Evolutionary conservation across 1,284 basidiomycete species (phyloP).

Genomic region (Trichosporon inkin): DNA sequence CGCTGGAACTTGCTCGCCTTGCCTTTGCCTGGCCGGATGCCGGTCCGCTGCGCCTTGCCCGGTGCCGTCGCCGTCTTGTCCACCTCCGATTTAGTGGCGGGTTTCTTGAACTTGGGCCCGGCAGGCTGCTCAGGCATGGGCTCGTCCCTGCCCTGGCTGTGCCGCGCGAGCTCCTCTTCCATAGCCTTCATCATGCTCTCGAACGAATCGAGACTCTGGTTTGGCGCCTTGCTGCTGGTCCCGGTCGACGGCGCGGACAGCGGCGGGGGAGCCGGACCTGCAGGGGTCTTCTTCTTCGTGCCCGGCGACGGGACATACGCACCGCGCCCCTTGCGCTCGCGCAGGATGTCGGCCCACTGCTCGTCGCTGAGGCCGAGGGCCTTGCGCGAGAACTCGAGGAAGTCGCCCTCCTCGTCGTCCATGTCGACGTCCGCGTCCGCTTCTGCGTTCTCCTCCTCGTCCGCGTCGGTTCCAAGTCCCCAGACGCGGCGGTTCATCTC

Average conservation of each 20-base stretch:
- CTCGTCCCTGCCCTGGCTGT: constrained; percentile 14
- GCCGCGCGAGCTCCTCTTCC: constrained; percentile 67
- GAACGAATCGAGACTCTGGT: constrained; percentile 78
- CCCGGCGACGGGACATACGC: constrained; percentile 22
- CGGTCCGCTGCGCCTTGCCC: constrained; percentile 1
- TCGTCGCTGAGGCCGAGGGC: constrained; percentile 77
- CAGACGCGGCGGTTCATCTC: constrained; percentile 79
- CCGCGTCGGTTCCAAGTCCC: constrained; percentile 56
- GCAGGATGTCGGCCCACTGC: constrained; percentile 75
- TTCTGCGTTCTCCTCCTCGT: constrained; percentile 27
- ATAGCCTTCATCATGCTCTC: constrained; percentile 92
- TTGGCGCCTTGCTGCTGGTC: constrained; percentile 21
- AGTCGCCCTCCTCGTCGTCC: constrained; percentile 83
- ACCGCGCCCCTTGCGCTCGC: constrained; percentile 57
- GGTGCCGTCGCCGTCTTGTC: background rate
- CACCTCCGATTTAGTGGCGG: background rate
- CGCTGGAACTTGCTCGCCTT: constrained; percentile 5
- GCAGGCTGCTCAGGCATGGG: background rate
- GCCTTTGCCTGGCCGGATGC: constrained; percentile 8
- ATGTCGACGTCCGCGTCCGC: constrained; percentile 71
- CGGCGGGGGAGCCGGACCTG: background rate
- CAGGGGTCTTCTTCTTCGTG: background rate
- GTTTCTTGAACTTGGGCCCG: constrained; percentile 6
- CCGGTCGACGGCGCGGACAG: background rate
- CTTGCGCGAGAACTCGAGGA: constrained; percentile 84